Percentiles rank a stretch among this genome's conserved stretches.
These are phyloP conservation scores for Dryas alaskensis DNA, from an alignment of 306 rosid genomes.

Conservation along the genomic window DNA sequence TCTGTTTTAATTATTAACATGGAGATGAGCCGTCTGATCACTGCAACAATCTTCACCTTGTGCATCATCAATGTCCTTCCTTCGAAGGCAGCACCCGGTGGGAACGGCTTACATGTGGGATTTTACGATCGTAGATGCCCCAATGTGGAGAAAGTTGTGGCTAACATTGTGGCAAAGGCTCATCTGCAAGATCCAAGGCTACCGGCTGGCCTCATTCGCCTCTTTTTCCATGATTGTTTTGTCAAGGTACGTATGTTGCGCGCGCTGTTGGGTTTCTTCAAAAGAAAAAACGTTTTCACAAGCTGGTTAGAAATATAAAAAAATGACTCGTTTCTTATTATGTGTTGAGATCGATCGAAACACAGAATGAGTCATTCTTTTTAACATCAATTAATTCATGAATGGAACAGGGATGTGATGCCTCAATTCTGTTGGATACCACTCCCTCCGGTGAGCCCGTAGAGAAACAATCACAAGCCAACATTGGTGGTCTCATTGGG, in stretches of 20 bases:
- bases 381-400: too few relatives aligned
- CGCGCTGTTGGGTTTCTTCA: too few relatives aligned
- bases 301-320: too few relatives aligned
- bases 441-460: constrained; percentile 29
- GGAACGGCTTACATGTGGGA: constrained; percentile 18
- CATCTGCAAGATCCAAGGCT: constrained; percentile 18
- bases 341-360: too few relatives aligned
- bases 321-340: too few relatives aligned
- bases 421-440: constrained; percentile 60
- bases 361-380: too few relatives aligned
- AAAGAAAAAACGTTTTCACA: too few relatives aligned
- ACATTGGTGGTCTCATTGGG: constrained; percentile 39
- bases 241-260: constrained; percentile 42
- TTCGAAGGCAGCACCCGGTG: too few relatives aligned
- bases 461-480: constrained; percentile 50
- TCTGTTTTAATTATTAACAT: not conserved
- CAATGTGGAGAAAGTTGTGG: constrained; percentile 41
- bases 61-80: not conserved
- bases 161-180: not conserved
- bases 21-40: constrained; percentile 1
- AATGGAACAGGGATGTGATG: constrained; percentile 69
- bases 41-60: constrained; percentile 11
- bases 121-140: constrained; percentile 48
- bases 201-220: constrained; percentile 49
- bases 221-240: constrained; percentile 72